A percentile compares a stretch with the other conserved stretches of the same genome.
phyloP scores from a whole-genome alignment of 768 basidiomycete species.

The Mycena pura region DNA sequence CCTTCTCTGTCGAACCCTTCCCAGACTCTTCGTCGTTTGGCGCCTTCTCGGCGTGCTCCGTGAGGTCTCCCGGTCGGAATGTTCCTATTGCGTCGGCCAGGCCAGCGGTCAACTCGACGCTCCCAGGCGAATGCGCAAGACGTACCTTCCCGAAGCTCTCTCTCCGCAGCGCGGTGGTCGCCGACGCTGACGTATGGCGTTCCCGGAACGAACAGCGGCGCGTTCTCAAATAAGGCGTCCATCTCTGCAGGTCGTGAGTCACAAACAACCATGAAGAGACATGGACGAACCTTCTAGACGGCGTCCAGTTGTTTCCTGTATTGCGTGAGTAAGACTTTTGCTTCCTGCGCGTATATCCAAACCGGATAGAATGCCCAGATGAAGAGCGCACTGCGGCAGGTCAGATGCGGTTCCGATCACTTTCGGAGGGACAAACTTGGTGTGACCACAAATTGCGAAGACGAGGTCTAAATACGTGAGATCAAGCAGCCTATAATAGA shows the following conservation, averaged over 20 bases:
- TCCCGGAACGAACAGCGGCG: slow-evolving; percentile 46
- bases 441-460: slow-evolving; percentile 53
- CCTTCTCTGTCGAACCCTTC: slow-evolving; percentile 24
- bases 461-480: slow-evolving; percentile 41
- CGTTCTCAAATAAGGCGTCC: slow-evolving; percentile 48
- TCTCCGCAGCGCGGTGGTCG: slow-evolving; percentile 44
- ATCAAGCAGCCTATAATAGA: not conserved
- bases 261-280: not conserved
- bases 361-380: slow-evolving; percentile 54
- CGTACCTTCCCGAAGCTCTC: slow-evolving; percentile 47
- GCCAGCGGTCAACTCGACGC: not conserved
- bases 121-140: not conserved
- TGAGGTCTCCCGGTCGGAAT: slow-evolving; percentile 37
- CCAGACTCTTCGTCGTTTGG: slow-evolving; percentile 22
- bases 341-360: slow-evolving; percentile 4
- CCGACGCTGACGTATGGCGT: slow-evolving; percentile 43
- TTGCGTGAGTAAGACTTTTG: not conserved
- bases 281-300: slow-evolving; percentile 44
- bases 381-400: slow-evolving; percentile 40
- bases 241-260: slow-evolving; percentile 38
- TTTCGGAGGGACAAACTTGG: slow-evolving; percentile 39
- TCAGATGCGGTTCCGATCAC: not conserved
- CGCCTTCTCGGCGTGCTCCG: slow-evolving; percentile 28
- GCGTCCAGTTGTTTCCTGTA: slow-evolving; percentile 49
- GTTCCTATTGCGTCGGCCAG: slow-evolving; percentile 31